These are phyloP conservation scores for Pyrenula aspistea DNA, from an alignment of 495 filamentous ascomycete genomes.

Conservation along the genomic window DNA sequence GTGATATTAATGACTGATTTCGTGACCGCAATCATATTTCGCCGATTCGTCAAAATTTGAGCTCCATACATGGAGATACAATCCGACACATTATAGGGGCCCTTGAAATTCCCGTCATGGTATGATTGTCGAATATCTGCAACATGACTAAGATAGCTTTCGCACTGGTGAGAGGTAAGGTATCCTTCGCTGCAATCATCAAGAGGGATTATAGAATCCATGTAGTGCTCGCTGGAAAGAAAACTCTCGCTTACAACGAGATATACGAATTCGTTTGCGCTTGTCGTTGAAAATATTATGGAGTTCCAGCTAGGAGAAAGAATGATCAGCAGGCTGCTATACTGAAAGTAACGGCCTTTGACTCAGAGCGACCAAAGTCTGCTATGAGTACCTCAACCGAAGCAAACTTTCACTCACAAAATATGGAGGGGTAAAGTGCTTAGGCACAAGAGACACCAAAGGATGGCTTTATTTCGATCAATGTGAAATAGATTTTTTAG, in stretches of 20 bases:
- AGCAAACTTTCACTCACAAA: constrained; percentile 17
- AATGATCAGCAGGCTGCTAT: constrained; percentile 3
- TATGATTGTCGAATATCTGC: neutral
- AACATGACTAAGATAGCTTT: neutral
- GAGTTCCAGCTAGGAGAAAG: constrained; percentile 13
- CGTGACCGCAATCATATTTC: neutral
- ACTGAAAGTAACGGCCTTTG: neutral
- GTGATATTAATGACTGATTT: neutral
- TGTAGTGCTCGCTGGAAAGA: neutral
- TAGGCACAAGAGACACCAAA: constrained; percentile 22
- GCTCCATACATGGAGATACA: neutral
- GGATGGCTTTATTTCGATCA: constrained; percentile 17
- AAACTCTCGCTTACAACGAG: constrained; percentile 20
- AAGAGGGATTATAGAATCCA: neutral
- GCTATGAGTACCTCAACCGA: neutral
- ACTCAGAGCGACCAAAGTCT: neutral
- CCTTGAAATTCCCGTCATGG: neutral
- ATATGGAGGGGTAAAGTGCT: constrained; percentile 14
- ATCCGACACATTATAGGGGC: neutral
- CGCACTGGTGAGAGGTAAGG: neutral
- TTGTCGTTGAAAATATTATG: constrained; percentile 25
- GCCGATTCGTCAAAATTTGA: neutral
- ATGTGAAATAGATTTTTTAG: constrained; percentile 33
- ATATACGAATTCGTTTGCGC: constrained; percentile 21
- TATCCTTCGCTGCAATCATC: neutral